These are phyloP conservation scores for Penicillium tannophilum DNA, from an alignment of 495 filamentous ascomycete species.

Conservation along the genomic window DNA sequence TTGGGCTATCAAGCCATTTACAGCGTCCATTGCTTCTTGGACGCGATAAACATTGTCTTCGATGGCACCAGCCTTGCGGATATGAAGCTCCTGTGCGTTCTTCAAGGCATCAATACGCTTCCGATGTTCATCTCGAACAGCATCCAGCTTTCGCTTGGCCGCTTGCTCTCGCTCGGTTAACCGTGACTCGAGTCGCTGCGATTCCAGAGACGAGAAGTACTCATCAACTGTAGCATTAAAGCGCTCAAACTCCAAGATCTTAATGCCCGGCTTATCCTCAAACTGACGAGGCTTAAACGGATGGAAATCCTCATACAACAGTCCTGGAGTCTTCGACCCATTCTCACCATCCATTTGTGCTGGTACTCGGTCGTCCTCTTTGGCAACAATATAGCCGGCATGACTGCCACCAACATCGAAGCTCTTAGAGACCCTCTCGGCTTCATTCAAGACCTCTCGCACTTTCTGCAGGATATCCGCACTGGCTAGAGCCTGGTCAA, in stretches of 20 bases:
- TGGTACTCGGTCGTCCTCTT: conserved; percentile 44
- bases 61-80: conserved; percentile 86
- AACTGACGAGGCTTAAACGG: conserved; percentile 89
- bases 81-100: conserved; percentile 75
- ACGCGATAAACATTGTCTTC: conserved; percentile 86
- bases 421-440: conserved; percentile 51
- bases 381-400: conserved; percentile 86
- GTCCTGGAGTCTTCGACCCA: conserved; percentile 41
- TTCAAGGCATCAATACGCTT: conserved; percentile 82
- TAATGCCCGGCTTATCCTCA: conserved; percentile 60
- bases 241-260: conserved; percentile 73
- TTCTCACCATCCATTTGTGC: conserved; percentile 39
- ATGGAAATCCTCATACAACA: conserved; percentile 94
- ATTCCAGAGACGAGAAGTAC: conserved; percentile 95
- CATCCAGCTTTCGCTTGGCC: conserved; percentile 80
- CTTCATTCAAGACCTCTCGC: conserved; percentile 65
- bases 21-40: conserved; percentile 85
- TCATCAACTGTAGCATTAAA: conserved; percentile 95
- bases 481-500: conserved; percentile 67
- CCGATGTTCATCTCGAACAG: conserved; percentile 76
- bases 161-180: conserved; percentile 77
- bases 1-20: conserved; percentile 85
- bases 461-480: conserved; percentile 65
- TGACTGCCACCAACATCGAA: conserved; percentile 35
- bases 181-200: conserved; percentile 84